Base-by-base conservation (phyloP, 2,329 filamentous ascomycete species). In the Cercospora sesami region DNA sequence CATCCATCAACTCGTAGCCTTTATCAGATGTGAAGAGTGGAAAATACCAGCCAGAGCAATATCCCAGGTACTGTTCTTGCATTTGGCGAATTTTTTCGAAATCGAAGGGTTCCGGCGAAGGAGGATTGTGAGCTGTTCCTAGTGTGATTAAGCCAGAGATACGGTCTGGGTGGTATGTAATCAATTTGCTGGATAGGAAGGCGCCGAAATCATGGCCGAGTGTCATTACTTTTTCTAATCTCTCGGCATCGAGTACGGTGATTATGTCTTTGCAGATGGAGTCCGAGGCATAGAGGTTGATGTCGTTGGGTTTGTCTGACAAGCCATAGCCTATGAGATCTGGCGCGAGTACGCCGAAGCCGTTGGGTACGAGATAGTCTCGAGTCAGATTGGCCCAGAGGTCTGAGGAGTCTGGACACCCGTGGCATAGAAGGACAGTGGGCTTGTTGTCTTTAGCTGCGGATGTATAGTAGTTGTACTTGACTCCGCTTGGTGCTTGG, bases 181-280 rank as follows among this genome's bases (percentile, higher is more conserved):
- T 82, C 4, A 84, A 60, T n/a, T 81, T 78, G 63, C 80, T 78
- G 0, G 80, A 79, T 5, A 82, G 65, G 5, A 63, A 65, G 16
- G 79, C 78, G 45, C 84, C 84, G 82, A 83, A 85, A 72, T 86
- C 84, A 68, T 85, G 84, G 58, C 83, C 84, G 30, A 84, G 74
- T 1, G 80, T 77, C 62, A 85, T 75, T 42, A 78, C 76, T 45
- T 75, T 73, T 39, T 69, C 33, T 21, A 81, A 57, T 5, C 73
- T 65, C 70, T 82, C 80, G 9, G 71, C 66, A 60, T 80, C 74
- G 7, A 84, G 73, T 5, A 84, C 80, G 6, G 80, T 78, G 2
- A 74, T 64, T 5, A 81, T 59, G 65, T 83, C 81, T 23, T 74
- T 73, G 5, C 78, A 70, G 67, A 81, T 74, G 16, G 68, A 73